Conservation (phyloP, 2,329 filamentous ascomycete species). For the Clonostachys rosea region DNA sequence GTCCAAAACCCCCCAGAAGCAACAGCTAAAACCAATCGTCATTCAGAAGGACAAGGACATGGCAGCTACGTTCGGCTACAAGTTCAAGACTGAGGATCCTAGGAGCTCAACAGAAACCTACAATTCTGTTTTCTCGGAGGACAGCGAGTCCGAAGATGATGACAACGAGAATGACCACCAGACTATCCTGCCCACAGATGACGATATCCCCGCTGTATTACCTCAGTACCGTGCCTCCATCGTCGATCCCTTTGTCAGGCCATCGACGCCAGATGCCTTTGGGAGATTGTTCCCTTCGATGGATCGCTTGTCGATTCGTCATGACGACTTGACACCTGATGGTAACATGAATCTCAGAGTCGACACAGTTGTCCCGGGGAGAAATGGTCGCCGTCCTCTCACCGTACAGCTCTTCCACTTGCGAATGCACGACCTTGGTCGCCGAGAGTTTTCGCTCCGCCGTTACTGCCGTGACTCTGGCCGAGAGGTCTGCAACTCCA, state of each 20-base stretch:
- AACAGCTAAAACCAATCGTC: not conserved
- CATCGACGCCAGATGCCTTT: conserved; percentile 80
- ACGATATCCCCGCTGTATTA: conserved; percentile 41
- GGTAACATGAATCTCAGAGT: conserved; percentile 96
- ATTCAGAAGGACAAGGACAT: not conserved
- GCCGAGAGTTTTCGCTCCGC: conserved; percentile 83
- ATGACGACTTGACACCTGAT: conserved; percentile 85
- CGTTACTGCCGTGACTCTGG: conserved; percentile 92
- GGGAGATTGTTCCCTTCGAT: conserved; percentile 81
- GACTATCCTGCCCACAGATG: conserved; percentile 17
- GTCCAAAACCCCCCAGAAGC: not conserved
- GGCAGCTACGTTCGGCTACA: conserved; percentile 4
- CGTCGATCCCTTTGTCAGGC: conserved; percentile 57
- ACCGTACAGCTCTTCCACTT: conserved; percentile 83
- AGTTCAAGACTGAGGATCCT: not conserved
- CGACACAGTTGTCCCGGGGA: conserved; percentile 63
- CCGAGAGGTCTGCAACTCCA: conserved; percentile 84
- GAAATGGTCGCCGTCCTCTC: conserved; percentile 53
- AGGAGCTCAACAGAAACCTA: conserved; percentile 68
- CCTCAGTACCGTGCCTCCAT: conserved; percentile 58
- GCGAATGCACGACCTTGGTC: conserved; percentile 86
- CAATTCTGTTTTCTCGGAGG: conserved; percentile 58
- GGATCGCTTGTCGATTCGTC: conserved; percentile 74
- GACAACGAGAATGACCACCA: conserved; percentile 12
- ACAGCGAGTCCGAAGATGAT: conserved; percentile 13